Evolutionary conservation across 495 filamentous ascomycete species (phyloP).

Genomic region (Hypoxylon fuscum): DNA sequence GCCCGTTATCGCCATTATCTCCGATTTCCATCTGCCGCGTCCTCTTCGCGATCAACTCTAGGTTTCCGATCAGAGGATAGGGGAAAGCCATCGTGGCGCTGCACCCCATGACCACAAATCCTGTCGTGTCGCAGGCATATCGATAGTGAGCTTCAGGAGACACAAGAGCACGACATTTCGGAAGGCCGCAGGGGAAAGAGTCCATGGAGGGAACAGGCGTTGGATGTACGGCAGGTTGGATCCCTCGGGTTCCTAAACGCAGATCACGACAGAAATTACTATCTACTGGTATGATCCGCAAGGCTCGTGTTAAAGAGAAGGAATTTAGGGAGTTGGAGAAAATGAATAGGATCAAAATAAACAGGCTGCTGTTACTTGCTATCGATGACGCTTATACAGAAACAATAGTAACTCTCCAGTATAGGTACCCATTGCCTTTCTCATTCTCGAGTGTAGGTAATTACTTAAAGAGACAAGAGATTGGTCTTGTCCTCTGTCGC

Average conservation of each 20-base stretch:
- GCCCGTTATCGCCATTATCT: slow-evolving; percentile 19
- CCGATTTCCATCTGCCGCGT: not conserved
- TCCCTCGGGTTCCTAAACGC: slow-evolving; percentile 11
- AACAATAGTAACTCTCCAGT: too few species aligned
- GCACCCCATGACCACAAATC: slow-evolving; percentile 8
- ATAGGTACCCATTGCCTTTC: too few species aligned
- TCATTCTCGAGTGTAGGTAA: too few species aligned
- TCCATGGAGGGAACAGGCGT: not conserved
- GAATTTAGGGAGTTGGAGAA: not conserved
- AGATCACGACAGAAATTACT: not conserved
- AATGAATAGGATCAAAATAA: not conserved
- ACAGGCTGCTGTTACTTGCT: too few species aligned
- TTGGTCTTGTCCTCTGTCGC: too few species aligned
- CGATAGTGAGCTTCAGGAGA: not conserved
- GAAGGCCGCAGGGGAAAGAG: slow-evolving; percentile 21
- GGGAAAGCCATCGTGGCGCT: slow-evolving; percentile 12
- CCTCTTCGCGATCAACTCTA: not conserved
- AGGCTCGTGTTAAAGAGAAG: not conserved
- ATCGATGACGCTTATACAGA: too few species aligned
- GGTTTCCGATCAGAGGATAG: slow-evolving; percentile 4
- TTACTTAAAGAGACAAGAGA: too few species aligned
- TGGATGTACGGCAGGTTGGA: slow-evolving; percentile 7
- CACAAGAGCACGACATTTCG: slow-evolving; percentile 11
- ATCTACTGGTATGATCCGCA: too few species aligned
- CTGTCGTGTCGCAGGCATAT: slow-evolving; percentile 18